Base-by-base conservation (phyloP, 352 stramenopile species). In the Globisporangium heterothallicum region DNA sequence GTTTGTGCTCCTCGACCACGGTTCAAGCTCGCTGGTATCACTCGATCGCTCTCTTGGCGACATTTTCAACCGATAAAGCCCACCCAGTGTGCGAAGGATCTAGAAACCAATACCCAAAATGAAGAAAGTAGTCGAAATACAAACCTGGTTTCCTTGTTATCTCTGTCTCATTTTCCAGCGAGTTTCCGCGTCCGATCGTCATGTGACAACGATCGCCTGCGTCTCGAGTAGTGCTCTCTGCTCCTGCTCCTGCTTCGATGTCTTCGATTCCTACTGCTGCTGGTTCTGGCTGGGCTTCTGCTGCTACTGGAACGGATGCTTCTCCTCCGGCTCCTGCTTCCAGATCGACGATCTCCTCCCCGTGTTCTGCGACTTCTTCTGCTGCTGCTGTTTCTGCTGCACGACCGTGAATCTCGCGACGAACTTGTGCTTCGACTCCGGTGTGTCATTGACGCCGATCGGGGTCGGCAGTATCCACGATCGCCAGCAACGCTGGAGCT, bases 1-100 rank as follows among this genome's bases (percentile, higher is more conserved):
- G 3, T 53, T 64, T 25, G 21, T 46, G 2, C 53, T 78, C 25
- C 54, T 78, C 8, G 53, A 69, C 36, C 62, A 58, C 1, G 27
- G 32, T 8, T 38, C 50, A 16, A 78, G 70, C 22, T 56, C 57
- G 3, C 48, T 80, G 7, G 25, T 80, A 24, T 10, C 64, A 0
- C 40, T 76, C 12, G 48, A 71, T 38, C 27, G 34, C 16, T 49
- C 58, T 1, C n/a, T 66, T 18, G 30, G 9, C 0, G 42, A 56
- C 12, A 16, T 73, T 9, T 72, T 71, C 40, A 3, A 18, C 29
- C 45, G 5, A 27, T 26, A 40, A 32, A n/a, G n/a, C n/a, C n/a
- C n/a, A n/a, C n/a, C n/a, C n/a, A n/a, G n/a, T n/a, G n/a, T n/a
- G n/a, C n/a, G n/a, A n/a, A n/a, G n/a, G n/a, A n/a, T n/a, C n/a